Conservation (phyloP, 192 early-diverging fungal genomes). For the Backusella australiensis region DNA sequence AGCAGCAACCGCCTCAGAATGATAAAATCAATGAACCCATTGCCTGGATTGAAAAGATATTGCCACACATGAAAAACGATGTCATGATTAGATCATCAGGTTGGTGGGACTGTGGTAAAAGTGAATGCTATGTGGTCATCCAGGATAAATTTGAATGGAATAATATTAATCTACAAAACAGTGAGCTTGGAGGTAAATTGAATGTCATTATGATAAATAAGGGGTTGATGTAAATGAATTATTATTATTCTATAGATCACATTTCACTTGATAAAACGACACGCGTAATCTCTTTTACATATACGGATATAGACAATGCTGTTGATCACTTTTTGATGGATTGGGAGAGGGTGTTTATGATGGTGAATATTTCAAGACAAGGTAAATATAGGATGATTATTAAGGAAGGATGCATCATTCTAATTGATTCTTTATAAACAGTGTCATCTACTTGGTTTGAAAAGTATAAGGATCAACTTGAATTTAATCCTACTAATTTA, state of each 20-base stretch:
- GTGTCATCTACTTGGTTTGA: conserved; percentile 32
- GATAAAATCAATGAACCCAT: conserved; percentile 17
- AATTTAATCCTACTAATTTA: conserved; percentile 33
- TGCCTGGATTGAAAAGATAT: conserved; percentile 22
- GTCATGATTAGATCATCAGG: conserved; percentile 32
- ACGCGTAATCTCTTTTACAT: conserved; percentile 36
- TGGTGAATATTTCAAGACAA: conserved; percentile 35
- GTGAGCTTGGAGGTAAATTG: conserved; percentile 19
- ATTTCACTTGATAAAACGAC: conserved; percentile 31
- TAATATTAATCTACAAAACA: conserved; percentile 11
- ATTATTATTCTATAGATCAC: conserved; percentile 26
- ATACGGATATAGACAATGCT: conserved; percentile 31
- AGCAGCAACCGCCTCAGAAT: background rate
- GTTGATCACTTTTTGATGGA: conserved; percentile 33
- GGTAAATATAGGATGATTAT: conserved; percentile 9
- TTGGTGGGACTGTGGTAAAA: conserved; percentile 30
- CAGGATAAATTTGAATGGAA: conserved; percentile 30
- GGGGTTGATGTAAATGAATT: background rate
- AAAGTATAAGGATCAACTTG: conserved; percentile 32
- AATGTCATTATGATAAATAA: too few relatives aligned
- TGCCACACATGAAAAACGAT: conserved; percentile 25
- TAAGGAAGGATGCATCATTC: background rate
- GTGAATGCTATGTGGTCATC: conserved; percentile 35
- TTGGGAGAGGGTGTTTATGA: conserved; percentile 40
- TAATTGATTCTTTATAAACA: background rate